Base-by-base conservation (phyloP, 2,329 filamentous ascomycete species). In the Phialemonium atrogriseum region DNA sequence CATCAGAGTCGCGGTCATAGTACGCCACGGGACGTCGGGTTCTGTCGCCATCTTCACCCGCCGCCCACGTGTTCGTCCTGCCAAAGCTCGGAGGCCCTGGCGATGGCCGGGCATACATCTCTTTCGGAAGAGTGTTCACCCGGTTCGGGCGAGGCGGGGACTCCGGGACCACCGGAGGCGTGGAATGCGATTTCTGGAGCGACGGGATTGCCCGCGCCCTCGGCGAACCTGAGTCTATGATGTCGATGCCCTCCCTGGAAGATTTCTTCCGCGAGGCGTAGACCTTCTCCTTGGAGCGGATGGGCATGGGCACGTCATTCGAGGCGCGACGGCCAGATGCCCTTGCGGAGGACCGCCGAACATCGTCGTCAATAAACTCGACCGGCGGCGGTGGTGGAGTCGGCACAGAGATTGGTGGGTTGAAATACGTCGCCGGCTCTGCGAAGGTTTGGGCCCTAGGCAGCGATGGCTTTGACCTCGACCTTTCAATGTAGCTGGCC, bases 151-250 rank as follows among this genome's bases (percentile, higher is more conserved):
- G 42, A 20, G 45, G 43, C 13, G 46, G 44, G 5, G 46, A 42
- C 24, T 40, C 40, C 4, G 44, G 28, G 8, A 32, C 34, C 10
- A 34, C 25, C 10, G 38, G 30, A 25, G 48, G 40, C 12, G 42
- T 39, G 12, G 38, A 45, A 27, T 51, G 38, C 1, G 50, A 44
- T 25, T 54, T 55, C 12, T 35, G 23, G 11, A 52, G 38, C 4
- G 27, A 28, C 10, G 49, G 47, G 7, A 44, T 46, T 3, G 44
- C 38, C 15, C 45, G 42, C 12, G 31, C 19, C 10, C 39, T 37
- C 5, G 47, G 33, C n/a, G 36, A 32, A 5, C n/a, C n/a, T n/a
- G 35, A 30, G 9, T 34, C 29, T 19, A 41, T 24, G 14, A 45
- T 40, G 11, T 43, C 40, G n/a, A 32, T 14, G 7, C 24, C 28